Evolutionary conservation across 1,139 yeast species (phyloP), one percentile per base, ranked within the genome.

Genomic region (Debaryomyces singareniensis): DNA sequence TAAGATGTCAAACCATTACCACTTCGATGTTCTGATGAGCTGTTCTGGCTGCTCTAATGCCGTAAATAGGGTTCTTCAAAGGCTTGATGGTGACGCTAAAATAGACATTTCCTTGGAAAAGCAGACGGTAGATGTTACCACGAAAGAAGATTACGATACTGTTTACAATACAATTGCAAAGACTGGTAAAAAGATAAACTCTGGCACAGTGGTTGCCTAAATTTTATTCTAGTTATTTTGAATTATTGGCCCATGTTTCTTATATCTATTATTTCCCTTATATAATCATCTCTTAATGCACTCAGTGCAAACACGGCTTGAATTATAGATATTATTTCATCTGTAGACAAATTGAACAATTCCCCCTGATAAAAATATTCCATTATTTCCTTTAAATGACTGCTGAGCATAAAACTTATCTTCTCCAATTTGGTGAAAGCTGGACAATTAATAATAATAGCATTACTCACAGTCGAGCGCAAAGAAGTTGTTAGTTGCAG

Each of bases 1-100:
- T 7, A 27, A 23, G 11, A 31, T 31, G 34, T 28, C 36, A 31
- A 74, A 75, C 54, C 72, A 78, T 45, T 84, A 81, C 55, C 83
- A 80, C 45, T 85, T 74, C 53, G 72, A 83, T 39, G 95, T 85
- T 33, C 59, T 77, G 29, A 85, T 86, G 95, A 47, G 82, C 36
- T 86, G 95, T 50, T 71, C 83, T 9, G 84, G 96, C 18, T 91
- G 98, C 59, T 82, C 95, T 13, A 76, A 72, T 35, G 96, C 98
- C 7, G 84, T 91, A 31, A 75, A 78, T 53, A 74, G 87, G 47
- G 97, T 78, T 0, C 70, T 91, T 35, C 69, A 66, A 32, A 76
- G 71, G 47, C 67, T 85, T 27, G 81, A 78, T 20, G 96, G 95
- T 4, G 93, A 89, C 29, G 68, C 78, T 26, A 62, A 70, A 24